Evolutionary conservation across 768 basidiomycete species (phyloP), one percentile per base, ranked within the genome.

Genomic region (Amanita rimosa): DNA sequence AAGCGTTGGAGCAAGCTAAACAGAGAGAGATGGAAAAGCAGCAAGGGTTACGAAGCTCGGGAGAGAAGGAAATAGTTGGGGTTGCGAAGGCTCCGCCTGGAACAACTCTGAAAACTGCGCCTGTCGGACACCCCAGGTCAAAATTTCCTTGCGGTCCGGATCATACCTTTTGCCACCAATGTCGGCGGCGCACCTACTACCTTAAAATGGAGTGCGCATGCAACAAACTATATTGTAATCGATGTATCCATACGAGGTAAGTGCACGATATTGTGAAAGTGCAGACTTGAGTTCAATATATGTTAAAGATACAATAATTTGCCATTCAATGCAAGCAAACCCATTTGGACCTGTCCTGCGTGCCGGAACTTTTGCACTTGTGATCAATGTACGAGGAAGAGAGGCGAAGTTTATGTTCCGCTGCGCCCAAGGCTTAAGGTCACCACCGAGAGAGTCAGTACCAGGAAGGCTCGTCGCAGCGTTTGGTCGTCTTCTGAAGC

Each of bases 311-410:
- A 67, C 49, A 58, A 56, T 5, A 55, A 58, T 3, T 26, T 55
- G 24, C 44, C 46, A 6, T 63, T 62, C 44, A 50, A 60, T 33
- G 44, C 54, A 17, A 37, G 52, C 0, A 26, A 47, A 7, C 16
- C 50, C 22, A 46, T 54, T 14, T 72, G 70, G 45, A 48, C 54
- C 19, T 81, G 79, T 53, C 78, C 78, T 0, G 53, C 21, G 11
- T 80, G 77, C 54, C 54, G 57, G 3, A 54, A 62, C 9, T 68
- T 52, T 9, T 81, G 78, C 59, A 75, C 71, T 39, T 80, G 78
- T 56, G 70, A 73, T 9, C 0, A 4, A 0, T 79, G 77, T 54
- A 63, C 69, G 11, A 52, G 58, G 22, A 66, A 53, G 50, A 67
- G 78, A 4, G 75, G 76, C 4, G 78, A 75, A 44, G 53, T 57